Evolutionary conservation across 257 asterid species (phyloP).

Genomic region (Fraxinus pennsylvanica): DNA sequence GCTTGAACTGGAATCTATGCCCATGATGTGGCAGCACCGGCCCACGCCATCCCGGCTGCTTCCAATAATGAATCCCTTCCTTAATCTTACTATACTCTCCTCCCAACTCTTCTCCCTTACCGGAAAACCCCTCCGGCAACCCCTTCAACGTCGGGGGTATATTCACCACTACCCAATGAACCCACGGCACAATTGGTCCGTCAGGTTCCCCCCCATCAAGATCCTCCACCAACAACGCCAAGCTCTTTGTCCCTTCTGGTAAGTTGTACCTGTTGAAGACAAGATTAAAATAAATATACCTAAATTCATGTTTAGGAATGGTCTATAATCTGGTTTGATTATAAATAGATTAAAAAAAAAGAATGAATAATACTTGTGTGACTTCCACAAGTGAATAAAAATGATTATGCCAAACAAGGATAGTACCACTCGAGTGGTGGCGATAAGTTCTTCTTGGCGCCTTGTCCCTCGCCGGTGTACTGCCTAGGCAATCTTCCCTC

Average conservation of each 20-base stretch:
- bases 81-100: conserved; percentile 49
- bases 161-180: conserved; percentile 72
- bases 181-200: conserved; percentile 57
- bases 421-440: conserved; percentile 74
- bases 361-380: no score
- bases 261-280: conserved; percentile 45
- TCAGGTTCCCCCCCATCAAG: conserved; percentile 68
- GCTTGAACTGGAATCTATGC: conserved; percentile 39
- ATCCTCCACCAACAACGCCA: conserved; percentile 71
- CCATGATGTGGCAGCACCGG: conserved; percentile 55
- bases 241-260: conserved; percentile 57
- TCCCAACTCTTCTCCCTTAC: conserved; percentile 48
- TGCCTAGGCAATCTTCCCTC: conserved; percentile 75
- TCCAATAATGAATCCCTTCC: conserved; percentile 72
- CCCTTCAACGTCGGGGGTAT: conserved; percentile 71
- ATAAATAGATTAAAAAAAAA: no score
- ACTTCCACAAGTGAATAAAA: no score
- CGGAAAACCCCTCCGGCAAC: conserved; percentile 84
- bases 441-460: conserved; percentile 54
- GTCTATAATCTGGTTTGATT: no score
- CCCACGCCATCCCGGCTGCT: conserved; percentile 70
- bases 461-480: conserved; percentile 80
- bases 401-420: no score
- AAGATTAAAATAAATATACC: no score
- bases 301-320: no score